Evolutionary conservation across 2,329 filamentous ascomycete genomes (phyloP).

Genomic region (Colletotrichum eleusines): DNA sequence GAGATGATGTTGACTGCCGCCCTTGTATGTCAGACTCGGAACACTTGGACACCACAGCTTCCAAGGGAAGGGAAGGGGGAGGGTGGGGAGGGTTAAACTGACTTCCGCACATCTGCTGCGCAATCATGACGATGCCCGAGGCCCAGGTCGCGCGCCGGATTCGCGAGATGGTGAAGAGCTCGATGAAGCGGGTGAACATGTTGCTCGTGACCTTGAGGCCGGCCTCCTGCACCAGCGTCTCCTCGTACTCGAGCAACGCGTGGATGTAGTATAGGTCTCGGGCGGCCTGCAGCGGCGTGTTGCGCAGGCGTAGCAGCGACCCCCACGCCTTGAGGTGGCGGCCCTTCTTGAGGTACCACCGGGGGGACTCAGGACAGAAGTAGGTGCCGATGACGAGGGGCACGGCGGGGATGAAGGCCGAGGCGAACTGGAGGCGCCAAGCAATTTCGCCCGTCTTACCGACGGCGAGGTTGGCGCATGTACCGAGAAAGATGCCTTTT

Average conservation of each 20-base stretch:
- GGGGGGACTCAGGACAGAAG: constrained; percentile 73
- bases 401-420: constrained; percentile 74
- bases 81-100: constrained; percentile 36
- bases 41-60: too few species aligned
- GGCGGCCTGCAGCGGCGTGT: constrained; percentile 70
- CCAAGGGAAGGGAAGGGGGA: neutral
- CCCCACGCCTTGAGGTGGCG: constrained; percentile 65
- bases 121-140: constrained; percentile 76
- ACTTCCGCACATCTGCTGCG: constrained; percentile 71
- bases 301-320: constrained; percentile 68
- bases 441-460: constrained; percentile 68
- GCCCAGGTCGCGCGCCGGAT: constrained; percentile 73
- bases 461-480: constrained; percentile 73
- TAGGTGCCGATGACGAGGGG: constrained; percentile 69
- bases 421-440: constrained; percentile 74
- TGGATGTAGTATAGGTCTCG: constrained; percentile 73
- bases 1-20: constrained; percentile 60
- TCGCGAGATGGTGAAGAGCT: constrained; percentile 69
- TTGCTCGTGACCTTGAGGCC: constrained; percentile 57
- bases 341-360: constrained; percentile 75
- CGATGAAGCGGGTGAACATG: constrained; percentile 62
- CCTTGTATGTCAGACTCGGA: neutral
- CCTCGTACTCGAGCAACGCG: constrained; percentile 50
- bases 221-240: constrained; percentile 45
- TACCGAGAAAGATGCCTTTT: constrained; percentile 73